A percentile compares a stretch with the other conserved stretches of the same genome.
Evolutionary conservation across 2,329 filamentous ascomycete genomes (phyloP).

Genomic region (Apiospora sp.): DNA sequence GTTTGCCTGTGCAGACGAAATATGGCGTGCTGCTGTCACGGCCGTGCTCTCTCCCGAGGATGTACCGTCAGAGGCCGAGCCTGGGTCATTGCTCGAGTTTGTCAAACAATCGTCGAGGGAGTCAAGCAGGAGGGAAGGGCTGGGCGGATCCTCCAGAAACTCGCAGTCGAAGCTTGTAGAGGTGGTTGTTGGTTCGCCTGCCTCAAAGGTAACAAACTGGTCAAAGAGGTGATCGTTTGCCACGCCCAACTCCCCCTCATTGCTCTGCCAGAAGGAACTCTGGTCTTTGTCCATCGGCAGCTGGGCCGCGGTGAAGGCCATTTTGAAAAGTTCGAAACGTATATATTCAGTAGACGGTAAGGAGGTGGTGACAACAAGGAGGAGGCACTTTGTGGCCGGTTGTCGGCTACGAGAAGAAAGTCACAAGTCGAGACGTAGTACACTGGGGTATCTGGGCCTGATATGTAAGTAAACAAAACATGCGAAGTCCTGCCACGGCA

Average conservation of each 20-base stretch:
- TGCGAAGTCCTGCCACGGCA: constrained; percentile 40
- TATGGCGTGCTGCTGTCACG: constrained; percentile 21
- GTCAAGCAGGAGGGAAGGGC: constrained; percentile 42
- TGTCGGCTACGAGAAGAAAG: constrained; percentile 29
- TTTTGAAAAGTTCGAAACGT: constrained; percentile 29
- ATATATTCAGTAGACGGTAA: neutral
- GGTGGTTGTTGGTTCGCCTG: constrained; percentile 37
- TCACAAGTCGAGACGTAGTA: constrained; percentile 29
- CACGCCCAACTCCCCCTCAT: constrained; percentile 38
- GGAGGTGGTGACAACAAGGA: constrained; percentile 16
- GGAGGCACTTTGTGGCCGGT: constrained; percentile 27
- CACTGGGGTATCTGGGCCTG: constrained; percentile 36
- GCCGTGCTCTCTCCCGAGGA: constrained; percentile 31
- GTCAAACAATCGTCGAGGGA: constrained; percentile 35
- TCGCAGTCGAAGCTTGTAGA: constrained; percentile 33
- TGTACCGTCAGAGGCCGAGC: constrained; percentile 29
- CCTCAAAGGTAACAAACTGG: constrained; percentile 44
- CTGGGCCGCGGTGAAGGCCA: constrained; percentile 42
- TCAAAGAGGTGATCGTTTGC: constrained; percentile 44
- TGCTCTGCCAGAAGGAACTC: constrained; percentile 39
- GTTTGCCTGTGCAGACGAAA: constrained; percentile 27
- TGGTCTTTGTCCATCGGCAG: constrained; percentile 44
- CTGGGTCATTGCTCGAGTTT: constrained; percentile 35
- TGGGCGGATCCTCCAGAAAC: constrained; percentile 39
- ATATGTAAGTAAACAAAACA: constrained; percentile 44